A percentile compares a stretch with the other conserved stretches of the same genome.
Conservation (phyloP, 2,329 filamentous ascomycete species). For the Pyricularia sp. region DNA sequence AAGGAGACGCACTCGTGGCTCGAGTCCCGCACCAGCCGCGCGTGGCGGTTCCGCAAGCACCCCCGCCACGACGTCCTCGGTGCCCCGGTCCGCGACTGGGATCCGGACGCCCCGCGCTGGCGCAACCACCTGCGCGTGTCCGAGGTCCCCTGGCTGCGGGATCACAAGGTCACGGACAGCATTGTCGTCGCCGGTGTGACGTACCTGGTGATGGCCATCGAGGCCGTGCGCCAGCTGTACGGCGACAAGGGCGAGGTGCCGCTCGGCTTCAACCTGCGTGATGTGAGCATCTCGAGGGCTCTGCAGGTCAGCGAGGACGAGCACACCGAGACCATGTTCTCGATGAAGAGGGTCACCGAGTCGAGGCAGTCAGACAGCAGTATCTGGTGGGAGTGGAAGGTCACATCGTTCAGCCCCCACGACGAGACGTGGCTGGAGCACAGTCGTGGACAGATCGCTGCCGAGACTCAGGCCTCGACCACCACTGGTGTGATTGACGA, state of each 20-base stretch:
- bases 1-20: slow-evolving; percentile 29
- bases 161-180: slow-evolving; percentile 19
- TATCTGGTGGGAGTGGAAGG: background rate
- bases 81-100: slow-evolving; percentile 13
- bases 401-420: slow-evolving; percentile 1
- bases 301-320: slow-evolving; percentile 14
- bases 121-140: slow-evolving; percentile 18
- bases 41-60: slow-evolving; percentile 18
- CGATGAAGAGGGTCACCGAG: slow-evolving; percentile 9
- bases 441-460: slow-evolving; percentile 13
- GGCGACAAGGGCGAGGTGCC: background rate
- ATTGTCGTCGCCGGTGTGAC: slow-evolving; percentile 27
- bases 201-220: slow-evolving; percentile 28
- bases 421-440: slow-evolving; percentile 12
- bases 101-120: slow-evolving; percentile 7
- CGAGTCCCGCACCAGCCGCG: slow-evolving; percentile 22
- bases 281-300: slow-evolving; percentile 13
- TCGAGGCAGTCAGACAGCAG: slow-evolving; percentile 1
- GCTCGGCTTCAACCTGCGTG: background rate
- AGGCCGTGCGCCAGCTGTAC: slow-evolving; percentile 20
- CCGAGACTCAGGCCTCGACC: background rate
- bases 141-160: slow-evolving; percentile 22
- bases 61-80: slow-evolving; percentile 30
- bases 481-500: background rate
- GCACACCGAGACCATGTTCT: slow-evolving; percentile 13